Evolutionary conservation across 768 basidiomycete genomes (phyloP), one percentile per base, ranked within the genome.

Genomic region (Tricholomella constricta): DNA sequence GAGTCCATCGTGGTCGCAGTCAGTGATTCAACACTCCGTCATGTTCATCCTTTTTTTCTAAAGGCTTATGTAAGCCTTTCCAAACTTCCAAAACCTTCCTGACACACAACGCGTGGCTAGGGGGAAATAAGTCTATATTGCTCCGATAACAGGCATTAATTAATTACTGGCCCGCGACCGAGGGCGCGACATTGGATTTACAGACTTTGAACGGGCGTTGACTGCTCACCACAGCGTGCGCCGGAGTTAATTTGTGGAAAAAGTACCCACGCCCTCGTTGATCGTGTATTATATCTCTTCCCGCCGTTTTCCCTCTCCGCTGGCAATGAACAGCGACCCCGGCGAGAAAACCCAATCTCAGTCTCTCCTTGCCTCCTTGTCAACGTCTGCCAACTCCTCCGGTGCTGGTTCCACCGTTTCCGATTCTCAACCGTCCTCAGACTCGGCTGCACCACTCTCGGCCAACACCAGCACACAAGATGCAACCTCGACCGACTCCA

Each of bases 281-380:
- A 68, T 69, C 65, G 62, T 70, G 61, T 62, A 62, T 59, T 61
- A 48, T 63, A 62, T 62, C 56, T 58, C 57, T 51, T 57, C 37
- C 40, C 50, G 15, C 59, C 60, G 52, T 61, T 62, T 57, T 44
- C 62, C 57, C 55, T 56, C 53, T 50, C 63, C 63, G 65, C 69
- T 71, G 72, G 71, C 67, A 69, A 81, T 81, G 79, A 70, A 75
- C 72, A 68, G 68, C 68, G 65, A 69, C 64, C 71, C 65, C 65
- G 71, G 65, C 67, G 56, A 65, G 45, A 58, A 64, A 55, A 53
- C 57, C 46, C 55, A 59, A 59, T 34, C 63, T 15, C 65, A 61
- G 58, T 65, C 72, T 54, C 65, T 70, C 63, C 62, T 68, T 67
- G 54, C 62, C 20, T 59, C 67, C 15, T 45, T 64, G 52, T 58